phyloP scores from a whole-genome alignment of 257 asterid species.

The Fraxinus cuspidata region DNA sequence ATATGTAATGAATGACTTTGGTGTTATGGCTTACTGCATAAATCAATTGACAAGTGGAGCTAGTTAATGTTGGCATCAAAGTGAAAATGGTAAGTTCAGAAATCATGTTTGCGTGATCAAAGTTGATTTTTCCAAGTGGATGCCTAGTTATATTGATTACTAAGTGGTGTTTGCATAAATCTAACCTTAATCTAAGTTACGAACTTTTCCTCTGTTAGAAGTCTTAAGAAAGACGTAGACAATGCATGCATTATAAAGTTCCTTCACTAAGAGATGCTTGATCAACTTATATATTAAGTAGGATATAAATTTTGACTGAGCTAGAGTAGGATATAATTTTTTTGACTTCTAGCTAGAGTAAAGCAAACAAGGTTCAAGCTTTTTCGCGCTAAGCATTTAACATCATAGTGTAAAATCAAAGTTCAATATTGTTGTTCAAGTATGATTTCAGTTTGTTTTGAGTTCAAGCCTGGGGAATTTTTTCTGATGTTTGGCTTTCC shows the following conservation, averaged over 20 bases:
- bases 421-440: neutral
- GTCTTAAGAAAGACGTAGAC: neutral
- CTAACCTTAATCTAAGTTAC: neutral
- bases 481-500: neutral
- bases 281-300: neutral
- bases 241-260: neutral
- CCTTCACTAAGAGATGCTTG: neutral
- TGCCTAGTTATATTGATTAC: neutral
- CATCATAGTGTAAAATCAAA: too few species aligned
- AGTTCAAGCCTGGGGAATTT: neutral
- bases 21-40: neutral
- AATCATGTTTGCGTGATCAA: too few species aligned
- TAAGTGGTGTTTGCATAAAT: neutral
- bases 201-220: neutral
- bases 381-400: neutral
- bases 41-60: too few species aligned
- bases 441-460: neutral
- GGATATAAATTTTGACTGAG: neutral
- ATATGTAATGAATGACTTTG: neutral
- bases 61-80: too few species aligned
- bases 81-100: neutral
- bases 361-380: neutral
- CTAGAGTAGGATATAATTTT: neutral
- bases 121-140: neutral
- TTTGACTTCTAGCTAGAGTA: neutral